phyloP scores from a whole-genome alignment of 257 asterid genomes.

The Marsdenia floribunda region DNA sequence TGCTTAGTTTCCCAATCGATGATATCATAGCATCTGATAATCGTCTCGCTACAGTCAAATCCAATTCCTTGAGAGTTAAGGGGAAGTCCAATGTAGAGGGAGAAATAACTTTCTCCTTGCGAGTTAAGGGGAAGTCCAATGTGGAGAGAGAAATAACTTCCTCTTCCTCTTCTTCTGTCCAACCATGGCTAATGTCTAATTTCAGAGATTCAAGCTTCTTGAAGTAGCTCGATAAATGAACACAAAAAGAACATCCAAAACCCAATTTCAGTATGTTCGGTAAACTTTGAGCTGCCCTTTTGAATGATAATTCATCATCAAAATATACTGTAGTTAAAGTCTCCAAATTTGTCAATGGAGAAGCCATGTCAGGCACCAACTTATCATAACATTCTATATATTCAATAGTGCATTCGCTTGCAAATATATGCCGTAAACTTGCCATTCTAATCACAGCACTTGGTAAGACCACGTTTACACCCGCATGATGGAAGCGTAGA shows the following conservation, averaged over 20 bases:
- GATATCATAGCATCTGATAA: too few relatives aligned
- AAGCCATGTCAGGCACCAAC: background rate
- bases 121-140: too few relatives aligned
- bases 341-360: background rate
- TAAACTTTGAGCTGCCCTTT: background rate
- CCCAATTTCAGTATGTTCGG: constrained; percentile 10
- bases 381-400: background rate
- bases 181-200: background rate
- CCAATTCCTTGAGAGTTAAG: too few relatives aligned
- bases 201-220: constrained; percentile 7
- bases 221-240: background rate
- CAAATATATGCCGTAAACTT: background rate
- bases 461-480: background rate
- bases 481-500: background rate
- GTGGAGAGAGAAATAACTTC: too few relatives aligned
- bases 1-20: too few relatives aligned
- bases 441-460: background rate
- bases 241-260: background rate
- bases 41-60: too few relatives aligned
- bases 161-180: too few relatives aligned
- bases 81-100: too few relatives aligned
- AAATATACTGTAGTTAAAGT: background rate
- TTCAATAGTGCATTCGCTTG: background rate
- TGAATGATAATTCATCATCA: background rate
- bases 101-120: too few relatives aligned